Conservation (phyloP, 1,284 basidiomycete genomes). For the Apiotrichum veenhuisii region DNA sequence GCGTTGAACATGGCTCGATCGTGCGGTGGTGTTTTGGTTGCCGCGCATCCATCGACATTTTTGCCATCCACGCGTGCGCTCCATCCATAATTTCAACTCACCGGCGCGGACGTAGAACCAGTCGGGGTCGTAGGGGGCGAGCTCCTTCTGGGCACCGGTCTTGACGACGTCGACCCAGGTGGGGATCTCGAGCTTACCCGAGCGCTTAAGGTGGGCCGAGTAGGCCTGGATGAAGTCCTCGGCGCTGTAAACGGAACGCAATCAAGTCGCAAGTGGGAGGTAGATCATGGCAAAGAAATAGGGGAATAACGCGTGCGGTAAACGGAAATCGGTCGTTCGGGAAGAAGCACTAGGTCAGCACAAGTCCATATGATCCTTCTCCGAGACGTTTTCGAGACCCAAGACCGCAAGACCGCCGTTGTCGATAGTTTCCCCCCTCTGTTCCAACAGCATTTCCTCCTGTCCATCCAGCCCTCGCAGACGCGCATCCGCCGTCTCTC, state of each 20-base stretch:
- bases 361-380: neutral
- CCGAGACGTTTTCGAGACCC: neutral
- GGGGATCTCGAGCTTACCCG: constrained; percentile 86
- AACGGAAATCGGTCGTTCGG: neutral
- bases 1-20: neutral
- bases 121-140: constrained; percentile 97
- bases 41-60: neutral
- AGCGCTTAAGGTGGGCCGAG: constrained; percentile 67
- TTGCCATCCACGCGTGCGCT: neutral
- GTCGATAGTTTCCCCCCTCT: neutral
- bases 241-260: constrained; percentile 44
- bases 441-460: neutral
- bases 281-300: too few relatives aligned
- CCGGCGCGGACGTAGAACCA: constrained; percentile 99
- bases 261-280: too few relatives aligned
- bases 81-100: constrained; percentile 50
- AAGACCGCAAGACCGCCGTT: neutral
- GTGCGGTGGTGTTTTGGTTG: neutral
- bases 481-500: neutral
- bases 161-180: constrained; percentile 99
- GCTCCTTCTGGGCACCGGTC: constrained; percentile 96
- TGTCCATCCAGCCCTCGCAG: neutral
- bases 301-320: neutral
- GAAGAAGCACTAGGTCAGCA: constrained; percentile 12
- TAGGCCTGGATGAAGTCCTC: constrained; percentile 74